Evolutionary conservation across 352 stramenopile species (phyloP).

Genomic region (Pythium periplocum): DNA sequence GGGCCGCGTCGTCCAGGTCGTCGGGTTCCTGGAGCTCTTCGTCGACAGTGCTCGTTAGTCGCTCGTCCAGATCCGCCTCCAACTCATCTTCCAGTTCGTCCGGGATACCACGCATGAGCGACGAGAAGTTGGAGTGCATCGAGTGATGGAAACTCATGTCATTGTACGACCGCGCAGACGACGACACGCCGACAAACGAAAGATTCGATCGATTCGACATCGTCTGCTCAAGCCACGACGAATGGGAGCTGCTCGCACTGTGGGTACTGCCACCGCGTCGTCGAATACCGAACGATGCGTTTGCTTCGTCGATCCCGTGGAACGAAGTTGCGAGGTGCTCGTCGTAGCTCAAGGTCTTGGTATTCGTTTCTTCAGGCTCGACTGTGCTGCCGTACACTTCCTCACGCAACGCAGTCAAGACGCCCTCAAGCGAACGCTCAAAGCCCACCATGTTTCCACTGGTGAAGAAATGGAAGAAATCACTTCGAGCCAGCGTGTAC

Average conservation of each 20-base stretch:
- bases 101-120: slow-evolving; percentile 48
- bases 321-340: slow-evolving; percentile 17
- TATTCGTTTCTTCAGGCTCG: slow-evolving; percentile 12
- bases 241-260: slow-evolving; percentile 9
- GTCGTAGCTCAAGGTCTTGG: slow-evolving; percentile 18
- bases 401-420: slow-evolving; percentile 55
- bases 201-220: slow-evolving; percentile 2
- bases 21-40: slow-evolving; percentile 4
- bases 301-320: background rate
- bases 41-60: slow-evolving; percentile 5
- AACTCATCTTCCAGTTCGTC: slow-evolving; percentile 51
- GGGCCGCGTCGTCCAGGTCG: background rate
- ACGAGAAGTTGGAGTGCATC: slow-evolving; percentile 74
- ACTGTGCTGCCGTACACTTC: slow-evolving; percentile 68
- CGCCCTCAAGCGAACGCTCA: slow-evolving; percentile 40
- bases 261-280: slow-evolving; percentile 11
- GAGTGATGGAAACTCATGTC: slow-evolving; percentile 69
- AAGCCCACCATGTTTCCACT: slow-evolving; percentile 79
- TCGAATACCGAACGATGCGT: slow-evolving; percentile 20
- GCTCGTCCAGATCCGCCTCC: slow-evolving; percentile 18
- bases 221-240: slow-evolving; percentile 8
- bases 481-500: slow-evolving; percentile 71
- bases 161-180: slow-evolving; percentile 9
- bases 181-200: slow-evolving; percentile 20
- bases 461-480: slow-evolving; percentile 81